Base-by-base conservation (phyloP, 441 rosid genomes). In the Gossypium aridum region DNA sequence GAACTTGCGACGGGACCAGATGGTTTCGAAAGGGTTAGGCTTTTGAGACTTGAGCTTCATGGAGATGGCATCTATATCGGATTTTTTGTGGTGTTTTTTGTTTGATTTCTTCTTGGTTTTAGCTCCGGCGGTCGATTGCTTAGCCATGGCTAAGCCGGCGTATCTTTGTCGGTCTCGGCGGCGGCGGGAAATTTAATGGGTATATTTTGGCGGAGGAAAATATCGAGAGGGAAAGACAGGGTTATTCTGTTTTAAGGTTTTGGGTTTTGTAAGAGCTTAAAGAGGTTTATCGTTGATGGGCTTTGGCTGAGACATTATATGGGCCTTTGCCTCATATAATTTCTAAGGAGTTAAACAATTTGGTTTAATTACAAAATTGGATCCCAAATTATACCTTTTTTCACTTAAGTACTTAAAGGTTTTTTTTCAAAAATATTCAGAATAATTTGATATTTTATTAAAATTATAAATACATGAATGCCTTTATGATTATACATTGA, bases 1-100 rank as follows among this genome's bases (percentile, higher is more conserved):
- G 79, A 92, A 92, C 84, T 93, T 67, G 78, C 92, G 90, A 72
- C 91, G 93, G 64, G 95, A 88, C 95, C 92, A 87, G 67, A 92
- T 90, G 60, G 88, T 80, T 81, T 92, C 99, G 56, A 95, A 95
- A 7, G 97, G 95, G 62, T 92, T 93, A 57, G 70, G 76, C 67
- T 86, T 86, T 7, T 81, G 45, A 3, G 89, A 60, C 59, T 84
- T 86, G 66, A 75, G 78, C 82, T 89, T 92, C 97, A 85, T 90
- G 79, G 93, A 88, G 1, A 87, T 86, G 3, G 86, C 80, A 12
- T 83, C 79, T 0, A 96, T 90, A n/a, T 85, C 92, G 0, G 80
- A 13, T 55, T 22, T 95, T 68, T 81, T 89, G 23, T 54, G 76
- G 79, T 80, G 81, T 53, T 71, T 83, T 77, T 83, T 83, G 63